Evolutionary conservation across 768 basidiomycete genomes (phyloP), one percentile per base, ranked within the genome.

Genomic region (Suillus sp.): DNA sequence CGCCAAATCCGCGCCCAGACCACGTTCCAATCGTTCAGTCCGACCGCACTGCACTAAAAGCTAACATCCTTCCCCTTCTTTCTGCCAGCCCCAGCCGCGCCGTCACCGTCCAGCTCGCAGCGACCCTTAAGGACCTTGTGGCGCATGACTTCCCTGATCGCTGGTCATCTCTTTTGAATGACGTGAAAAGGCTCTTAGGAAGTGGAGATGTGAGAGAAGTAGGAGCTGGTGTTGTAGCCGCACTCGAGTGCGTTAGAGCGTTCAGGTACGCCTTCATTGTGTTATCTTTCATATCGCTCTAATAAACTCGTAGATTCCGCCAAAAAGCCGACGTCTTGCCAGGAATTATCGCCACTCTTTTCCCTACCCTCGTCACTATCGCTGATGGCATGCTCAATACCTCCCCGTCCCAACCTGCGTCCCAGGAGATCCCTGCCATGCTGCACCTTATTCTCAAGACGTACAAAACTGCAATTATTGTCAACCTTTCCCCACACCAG

Each of bases 381-480:
- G 93, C 89, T 20, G 78, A 81, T 0, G 81, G 86, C 66, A 85
- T 95, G 78, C 78, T 93, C 54, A 79, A 84, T 50, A 81, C 84
- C 10, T 86, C 86, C 0, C 88, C 88, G 3, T 81, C 78, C 40
- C 78, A 79, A n/a, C 56, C 37, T 1, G 72, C 77, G 9, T 79
- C 83, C 13, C 86, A 88, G 55, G 93, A 94, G 63, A 89, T 91
- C 59, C 93, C 93, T 1, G 83, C 87, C 1, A 89, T 95, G 80
- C 80, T 96, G 35, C 93, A 95, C 69, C 82, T 93, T 59, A 91
- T 96, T 63, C 80, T 95, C 64, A 96, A 96, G 71, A 83, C 91
- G 0, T 96, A 96, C 81, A 91, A 88, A 70, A 89, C 87, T 0
- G 89, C 88, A 55, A 91, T 93, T 72, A 81, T 89, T n/a, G 81